Conservation (phyloP, 176 grass and related monocot species). For the Bothriochloa decipiens region DNA sequence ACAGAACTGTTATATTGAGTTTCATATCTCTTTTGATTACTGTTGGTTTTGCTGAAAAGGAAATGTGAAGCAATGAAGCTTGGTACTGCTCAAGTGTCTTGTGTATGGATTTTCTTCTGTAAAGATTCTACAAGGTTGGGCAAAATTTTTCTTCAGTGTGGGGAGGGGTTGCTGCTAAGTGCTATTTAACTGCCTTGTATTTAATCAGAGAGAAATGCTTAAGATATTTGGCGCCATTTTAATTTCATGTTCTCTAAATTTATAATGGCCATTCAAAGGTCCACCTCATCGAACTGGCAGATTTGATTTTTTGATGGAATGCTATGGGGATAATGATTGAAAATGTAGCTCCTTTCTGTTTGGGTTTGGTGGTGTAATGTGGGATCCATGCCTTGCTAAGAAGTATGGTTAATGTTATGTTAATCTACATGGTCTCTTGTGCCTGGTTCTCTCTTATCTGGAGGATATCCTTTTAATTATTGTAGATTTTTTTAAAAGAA, state of each 20-base stretch:
- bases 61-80: background rate
- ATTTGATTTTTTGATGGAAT: background rate
- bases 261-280: background rate
- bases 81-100: conserved; percentile 1
- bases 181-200: background rate
- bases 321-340: background rate
- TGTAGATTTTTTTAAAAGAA: background rate
- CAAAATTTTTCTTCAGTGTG: background rate
- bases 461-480: background rate
- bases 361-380: conserved; percentile 29
- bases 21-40: background rate
- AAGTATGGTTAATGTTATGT: background rate
- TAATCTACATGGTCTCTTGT: background rate
- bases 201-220: background rate
- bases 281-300: background rate
- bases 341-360: conserved; percentile 41
- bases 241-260: background rate
- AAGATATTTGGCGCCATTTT: background rate
- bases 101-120: background rate
- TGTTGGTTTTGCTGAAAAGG: background rate
- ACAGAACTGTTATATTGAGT: background rate
- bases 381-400: background rate
- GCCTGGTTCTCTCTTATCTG: background rate
- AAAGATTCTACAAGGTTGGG: background rate
- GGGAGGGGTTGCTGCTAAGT: background rate